Evolutionary conservation across 306 rosid species (phyloP).

Genomic region (Quercus variabilis): DNA sequence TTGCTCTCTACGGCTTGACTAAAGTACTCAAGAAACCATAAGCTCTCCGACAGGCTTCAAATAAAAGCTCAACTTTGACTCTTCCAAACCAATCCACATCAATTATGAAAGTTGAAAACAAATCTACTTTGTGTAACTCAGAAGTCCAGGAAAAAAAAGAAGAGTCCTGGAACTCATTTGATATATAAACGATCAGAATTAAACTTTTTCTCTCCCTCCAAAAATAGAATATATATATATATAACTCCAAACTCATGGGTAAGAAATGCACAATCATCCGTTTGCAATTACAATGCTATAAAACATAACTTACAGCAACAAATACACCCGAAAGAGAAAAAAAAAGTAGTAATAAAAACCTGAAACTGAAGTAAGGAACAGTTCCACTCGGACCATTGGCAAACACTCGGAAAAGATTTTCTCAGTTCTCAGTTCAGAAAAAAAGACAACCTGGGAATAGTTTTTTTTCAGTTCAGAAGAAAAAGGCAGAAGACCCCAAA

Average conservation of each 20-base stretch:
- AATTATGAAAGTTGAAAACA: too few relatives aligned
- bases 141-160: too few relatives aligned
- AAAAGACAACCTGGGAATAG: too few relatives aligned
- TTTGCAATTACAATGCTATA: not conserved
- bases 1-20: not conserved
- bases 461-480: constrained; percentile 11
- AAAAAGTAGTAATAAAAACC: not conserved
- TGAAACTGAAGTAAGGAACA: not conserved
- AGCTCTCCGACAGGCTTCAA: not conserved
- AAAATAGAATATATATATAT: too few relatives aligned
- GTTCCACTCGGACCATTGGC: not conserved
- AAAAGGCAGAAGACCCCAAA: constrained; percentile 28
- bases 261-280: not conserved
- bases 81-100: too few relatives aligned
- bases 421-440: too few relatives aligned
- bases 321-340: not conserved
- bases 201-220: too few relatives aligned
- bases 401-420: not conserved
- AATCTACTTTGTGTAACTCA: too few relatives aligned
- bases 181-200: too few relatives aligned
- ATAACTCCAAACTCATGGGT: not conserved
- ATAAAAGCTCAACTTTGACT: not conserved
- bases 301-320: not conserved
- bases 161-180: too few relatives aligned
- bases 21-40: not conserved